phyloP scores from a whole-genome alignment of 2,329 filamentous ascomycete genomes.

The Xylaria sp. region DNA sequence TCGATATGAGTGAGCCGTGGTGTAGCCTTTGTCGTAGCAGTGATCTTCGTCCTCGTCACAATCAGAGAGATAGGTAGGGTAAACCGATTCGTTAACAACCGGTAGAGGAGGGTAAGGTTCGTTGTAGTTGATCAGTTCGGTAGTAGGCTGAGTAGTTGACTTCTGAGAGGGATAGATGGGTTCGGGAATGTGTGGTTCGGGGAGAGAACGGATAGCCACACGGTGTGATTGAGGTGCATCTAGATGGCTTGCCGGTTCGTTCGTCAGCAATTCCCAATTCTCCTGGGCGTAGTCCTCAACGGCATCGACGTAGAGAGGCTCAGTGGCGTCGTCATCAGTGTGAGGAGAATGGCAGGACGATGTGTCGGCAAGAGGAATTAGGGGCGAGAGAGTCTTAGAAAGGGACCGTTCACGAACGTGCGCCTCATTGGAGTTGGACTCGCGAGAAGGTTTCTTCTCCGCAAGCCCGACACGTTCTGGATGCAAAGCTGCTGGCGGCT shows the following conservation, averaged over 20 bases:
- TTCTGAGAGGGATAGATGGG: background rate
- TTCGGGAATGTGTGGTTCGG: constrained; percentile 14
- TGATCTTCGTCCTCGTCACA: constrained; percentile 73
- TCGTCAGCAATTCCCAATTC: constrained; percentile 19
- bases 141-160: constrained; percentile 8
- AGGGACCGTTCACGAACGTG: constrained; percentile 5
- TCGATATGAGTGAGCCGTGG: constrained; percentile 75
- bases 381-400: background rate
- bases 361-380: constrained; percentile 2
- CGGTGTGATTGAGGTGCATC: background rate
- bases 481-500: background rate
- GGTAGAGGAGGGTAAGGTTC: constrained; percentile 1
- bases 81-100: constrained; percentile 47
- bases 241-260: constrained; percentile 6
- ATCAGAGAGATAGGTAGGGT: constrained; percentile 50
- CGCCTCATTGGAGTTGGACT: background rate
- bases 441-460: background rate
- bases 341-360: constrained; percentile 1
- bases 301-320: constrained; percentile 52
- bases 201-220: constrained; percentile 12
- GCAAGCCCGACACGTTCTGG: background rate
- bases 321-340: constrained; percentile 46
- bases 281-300: constrained; percentile 47
- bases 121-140: constrained; percentile 8
- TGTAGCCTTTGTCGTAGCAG: constrained; percentile 72